Conservation (phyloP, 1,284 basidiomycete species). For the Hemileccinum hortonii region DNA sequence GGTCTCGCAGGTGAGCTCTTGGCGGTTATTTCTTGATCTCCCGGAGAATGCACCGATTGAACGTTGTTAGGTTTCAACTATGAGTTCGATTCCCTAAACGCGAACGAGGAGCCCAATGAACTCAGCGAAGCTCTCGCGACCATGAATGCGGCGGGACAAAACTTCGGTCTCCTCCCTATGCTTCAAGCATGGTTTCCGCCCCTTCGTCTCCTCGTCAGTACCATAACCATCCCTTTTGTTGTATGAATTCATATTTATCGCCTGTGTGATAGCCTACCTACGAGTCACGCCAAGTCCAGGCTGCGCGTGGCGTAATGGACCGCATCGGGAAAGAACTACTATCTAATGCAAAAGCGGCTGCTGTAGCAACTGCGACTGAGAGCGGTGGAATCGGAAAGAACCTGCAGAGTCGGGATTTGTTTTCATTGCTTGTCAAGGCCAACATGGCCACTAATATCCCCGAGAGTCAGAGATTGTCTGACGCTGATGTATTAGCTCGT, state of each 20-base stretch:
- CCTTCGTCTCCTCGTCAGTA: constrained; percentile 43
- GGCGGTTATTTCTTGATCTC: background rate
- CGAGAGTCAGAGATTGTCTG: too few species aligned
- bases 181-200: constrained; percentile 41
- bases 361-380: constrained; percentile 25
- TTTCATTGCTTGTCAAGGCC: too few species aligned
- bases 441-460: too few species aligned
- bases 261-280: constrained; percentile 11
- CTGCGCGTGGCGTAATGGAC: constrained; percentile 26
- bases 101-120: constrained; percentile 40
- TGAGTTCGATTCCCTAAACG: constrained; percentile 53
- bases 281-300: constrained; percentile 3
- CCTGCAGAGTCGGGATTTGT: constrained; percentile 40
- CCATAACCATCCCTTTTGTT: too few species aligned
- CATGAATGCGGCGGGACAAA: constrained; percentile 36
- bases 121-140: constrained; percentile 48
- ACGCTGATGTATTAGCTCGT: too few species aligned
- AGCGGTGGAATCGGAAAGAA: constrained; percentile 30
- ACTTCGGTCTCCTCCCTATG: constrained; percentile 29
- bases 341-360: constrained; percentile 42
- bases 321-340: constrained; percentile 49
- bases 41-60: too few species aligned
- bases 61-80: background rate
- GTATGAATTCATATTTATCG: too few species aligned
- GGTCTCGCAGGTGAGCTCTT: constrained; percentile 53